Evolutionary conservation across 2,329 filamentous ascomycete species (phyloP).

Genomic region (Penicillium sp.): DNA sequence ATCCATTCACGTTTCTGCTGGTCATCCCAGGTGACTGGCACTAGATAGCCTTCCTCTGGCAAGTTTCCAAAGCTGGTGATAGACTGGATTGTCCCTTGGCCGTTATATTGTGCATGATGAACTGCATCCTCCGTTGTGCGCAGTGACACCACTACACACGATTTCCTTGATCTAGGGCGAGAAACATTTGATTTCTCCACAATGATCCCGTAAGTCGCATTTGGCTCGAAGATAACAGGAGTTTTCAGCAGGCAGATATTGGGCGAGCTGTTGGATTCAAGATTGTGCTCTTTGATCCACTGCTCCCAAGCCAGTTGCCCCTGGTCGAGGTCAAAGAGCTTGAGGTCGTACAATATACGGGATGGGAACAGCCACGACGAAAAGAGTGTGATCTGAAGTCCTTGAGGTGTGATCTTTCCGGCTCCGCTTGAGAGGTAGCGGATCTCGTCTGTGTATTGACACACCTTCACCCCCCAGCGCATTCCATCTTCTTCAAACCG

Average conservation of each 20-base stretch:
- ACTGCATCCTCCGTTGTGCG: background rate
- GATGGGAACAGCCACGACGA: background rate
- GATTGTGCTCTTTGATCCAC: background rate
- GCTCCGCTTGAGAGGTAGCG: background rate
- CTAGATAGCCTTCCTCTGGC: background rate
- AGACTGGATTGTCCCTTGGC: background rate
- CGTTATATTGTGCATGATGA: background rate
- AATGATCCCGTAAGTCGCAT: background rate
- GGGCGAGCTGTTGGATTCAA: background rate
- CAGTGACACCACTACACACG: background rate
- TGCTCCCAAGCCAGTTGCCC: background rate
- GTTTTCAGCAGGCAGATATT: background rate
- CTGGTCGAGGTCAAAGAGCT: background rate
- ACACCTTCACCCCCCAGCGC: slow-evolving; percentile 14
- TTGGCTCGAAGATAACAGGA: background rate
- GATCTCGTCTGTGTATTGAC: slow-evolving; percentile 4
- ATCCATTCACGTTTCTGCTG: background rate
- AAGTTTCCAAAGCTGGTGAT: background rate
- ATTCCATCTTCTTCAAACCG: slow-evolving; percentile 14
- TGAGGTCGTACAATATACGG: background rate
- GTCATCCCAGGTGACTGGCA: background rate
- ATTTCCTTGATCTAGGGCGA: background rate
- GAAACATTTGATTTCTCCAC: background rate
- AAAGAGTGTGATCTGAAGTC: background rate
- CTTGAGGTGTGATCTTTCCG: background rate